Conservation (phyloP, 1,139 yeast species). For the Hemisphaericaspora subhashii region DNA sequence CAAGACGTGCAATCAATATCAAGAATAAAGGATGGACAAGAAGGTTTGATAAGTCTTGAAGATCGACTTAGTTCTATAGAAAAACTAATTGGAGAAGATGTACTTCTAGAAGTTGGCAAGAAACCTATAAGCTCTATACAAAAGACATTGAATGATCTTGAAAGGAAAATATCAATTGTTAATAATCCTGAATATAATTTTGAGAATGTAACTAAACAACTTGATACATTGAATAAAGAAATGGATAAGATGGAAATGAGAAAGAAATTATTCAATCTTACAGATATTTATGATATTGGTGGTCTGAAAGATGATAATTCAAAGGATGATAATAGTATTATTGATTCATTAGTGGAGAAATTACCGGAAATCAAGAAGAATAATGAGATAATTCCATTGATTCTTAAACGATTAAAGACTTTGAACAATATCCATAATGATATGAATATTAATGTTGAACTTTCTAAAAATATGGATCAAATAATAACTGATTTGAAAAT, state of each 20-base stretch:
- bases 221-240: slow-evolving; percentile 16
- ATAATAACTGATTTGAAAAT: slow-evolving; percentile 31
- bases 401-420: slow-evolving; percentile 44
- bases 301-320: slow-evolving; percentile 1
- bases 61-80: slow-evolving; percentile 25
- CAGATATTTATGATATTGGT: slow-evolving; percentile 6
- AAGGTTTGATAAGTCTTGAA: slow-evolving; percentile 21
- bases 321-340: slow-evolving; percentile 28
- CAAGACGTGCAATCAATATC: neutral
- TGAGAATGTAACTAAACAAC: slow-evolving; percentile 19
- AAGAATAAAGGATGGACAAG: neutral
- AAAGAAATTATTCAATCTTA: slow-evolving; percentile 15
- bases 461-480: slow-evolving; percentile 34
- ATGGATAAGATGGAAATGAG: slow-evolving; percentile 19
- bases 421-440: slow-evolving; percentile 47
- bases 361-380: slow-evolving; percentile 39
- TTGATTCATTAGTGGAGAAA: slow-evolving; percentile 37
- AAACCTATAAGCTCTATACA: slow-evolving; percentile 23
- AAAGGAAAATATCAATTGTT: slow-evolving; percentile 37
- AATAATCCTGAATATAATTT: slow-evolving; percentile 34
- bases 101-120: slow-evolving; percentile 12
- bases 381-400: slow-evolving; percentile 36
- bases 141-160: slow-evolving; percentile 32
- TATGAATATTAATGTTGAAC: slow-evolving; percentile 26
- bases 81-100: slow-evolving; percentile 20